A percentile compares a stretch with the other conserved stretches of the same genome.
phyloP scores from a whole-genome alignment of 805 yeast species.

The Kodamaea kaohsiungensis region DNA sequence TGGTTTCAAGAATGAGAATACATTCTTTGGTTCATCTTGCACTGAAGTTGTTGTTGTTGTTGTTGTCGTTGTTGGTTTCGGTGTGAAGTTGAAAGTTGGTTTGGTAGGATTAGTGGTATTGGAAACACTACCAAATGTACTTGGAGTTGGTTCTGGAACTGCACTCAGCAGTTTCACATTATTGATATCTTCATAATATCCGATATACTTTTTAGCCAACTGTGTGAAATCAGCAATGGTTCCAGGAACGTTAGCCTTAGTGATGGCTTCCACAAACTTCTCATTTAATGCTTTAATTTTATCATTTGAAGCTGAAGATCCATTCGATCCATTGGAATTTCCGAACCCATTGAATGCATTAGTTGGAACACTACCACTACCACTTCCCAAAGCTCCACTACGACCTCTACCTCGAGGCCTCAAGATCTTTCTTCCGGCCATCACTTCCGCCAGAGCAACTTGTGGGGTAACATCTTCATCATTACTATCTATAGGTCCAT shows the following conservation, averaged over 20 bases:
- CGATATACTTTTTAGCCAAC: slow-evolving; percentile 57
- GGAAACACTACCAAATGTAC: neutral
- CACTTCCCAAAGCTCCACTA: neutral
- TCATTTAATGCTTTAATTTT: slow-evolving; percentile 67
- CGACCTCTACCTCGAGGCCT: slow-evolving; percentile 43
- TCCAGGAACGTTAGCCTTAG: slow-evolving; percentile 39
- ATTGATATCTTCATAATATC: slow-evolving; percentile 47
- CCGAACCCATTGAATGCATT: neutral
- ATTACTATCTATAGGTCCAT: slow-evolving; percentile 24
- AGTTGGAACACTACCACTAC: neutral
- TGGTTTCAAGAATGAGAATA: slow-evolving; percentile 12
- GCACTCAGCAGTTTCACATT: slow-evolving; percentile 10
- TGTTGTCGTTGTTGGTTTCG: neutral
- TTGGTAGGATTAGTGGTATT: no score
- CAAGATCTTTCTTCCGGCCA: slow-evolving; percentile 72
- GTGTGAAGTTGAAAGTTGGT: neutral
- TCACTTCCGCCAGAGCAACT: slow-evolving; percentile 57
- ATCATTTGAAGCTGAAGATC: slow-evolving; percentile 35
- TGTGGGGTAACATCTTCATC: slow-evolving; percentile 38
- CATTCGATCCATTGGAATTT: neutral
- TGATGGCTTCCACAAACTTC: slow-evolving; percentile 53
- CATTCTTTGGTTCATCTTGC: slow-evolving; percentile 15
- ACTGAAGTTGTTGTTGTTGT: neutral
- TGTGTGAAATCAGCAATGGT: slow-evolving; percentile 58
- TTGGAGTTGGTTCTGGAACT: neutral